phyloP scores from a whole-genome alignment of 2,329 filamentous ascomycete species.

The Paracoccidioides brasiliensis region DNA sequence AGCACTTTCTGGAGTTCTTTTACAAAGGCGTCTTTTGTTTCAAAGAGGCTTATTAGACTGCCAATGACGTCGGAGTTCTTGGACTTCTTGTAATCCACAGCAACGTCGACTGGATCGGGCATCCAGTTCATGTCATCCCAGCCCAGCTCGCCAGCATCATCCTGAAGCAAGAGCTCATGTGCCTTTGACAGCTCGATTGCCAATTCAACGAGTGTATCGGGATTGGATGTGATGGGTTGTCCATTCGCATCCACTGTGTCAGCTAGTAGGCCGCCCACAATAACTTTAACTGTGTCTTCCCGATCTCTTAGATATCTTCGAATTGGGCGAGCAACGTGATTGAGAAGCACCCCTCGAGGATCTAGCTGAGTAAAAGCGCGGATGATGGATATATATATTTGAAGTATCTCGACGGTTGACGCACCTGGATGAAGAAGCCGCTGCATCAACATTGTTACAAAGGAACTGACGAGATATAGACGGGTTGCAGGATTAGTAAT shows the following conservation, averaged over 20 bases:
- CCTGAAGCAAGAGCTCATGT: conserved; percentile 29
- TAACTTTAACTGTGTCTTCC: conserved; percentile 53
- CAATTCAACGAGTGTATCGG: conserved; percentile 39
- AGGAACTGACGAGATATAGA: conserved; percentile 41
- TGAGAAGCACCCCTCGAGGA: conserved; percentile 51
- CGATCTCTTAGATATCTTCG: conserved; percentile 50
- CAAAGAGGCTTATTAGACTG: conserved; percentile 75
- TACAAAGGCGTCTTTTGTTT: conserved; percentile 82
- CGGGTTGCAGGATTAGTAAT: conserved; percentile 41
- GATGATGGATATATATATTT: conserved; percentile 55
- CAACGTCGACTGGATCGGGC: conserved; percentile 84
- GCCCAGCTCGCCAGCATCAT: conserved; percentile 56
- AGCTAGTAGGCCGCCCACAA: conserved; percentile 50
- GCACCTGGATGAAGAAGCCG: conserved; percentile 50
- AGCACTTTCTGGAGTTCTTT: conserved; percentile 84
- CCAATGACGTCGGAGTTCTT: conserved; percentile 86
- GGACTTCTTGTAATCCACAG: conserved; percentile 78
- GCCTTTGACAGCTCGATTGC: conserved; percentile 38
- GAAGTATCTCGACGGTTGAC: conserved; percentile 53
- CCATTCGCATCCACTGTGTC: conserved; percentile 34
- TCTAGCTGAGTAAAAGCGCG: conserved; percentile 51
- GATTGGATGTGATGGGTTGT: conserved; percentile 15
- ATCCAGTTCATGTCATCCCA: conserved; percentile 92
- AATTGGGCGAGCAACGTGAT: conserved; percentile 52
- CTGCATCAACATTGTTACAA: conserved; percentile 40